Conservation (phyloP, 805 yeast genomes). For the Sungouiella blattae region DNA sequence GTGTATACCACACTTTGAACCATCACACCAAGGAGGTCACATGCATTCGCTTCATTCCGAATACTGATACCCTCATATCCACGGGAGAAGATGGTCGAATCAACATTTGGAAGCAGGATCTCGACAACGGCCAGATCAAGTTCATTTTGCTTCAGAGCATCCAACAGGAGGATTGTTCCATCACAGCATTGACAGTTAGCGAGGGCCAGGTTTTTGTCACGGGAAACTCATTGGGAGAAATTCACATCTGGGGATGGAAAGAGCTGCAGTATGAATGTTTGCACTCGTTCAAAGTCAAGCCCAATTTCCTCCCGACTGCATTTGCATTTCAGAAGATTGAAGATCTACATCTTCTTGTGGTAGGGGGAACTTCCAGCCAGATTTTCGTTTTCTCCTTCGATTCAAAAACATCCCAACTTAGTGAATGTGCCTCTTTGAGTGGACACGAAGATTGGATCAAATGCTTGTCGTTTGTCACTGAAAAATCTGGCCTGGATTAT, state of each 20-base stretch:
- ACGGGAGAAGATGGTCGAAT: constrained; percentile 66
- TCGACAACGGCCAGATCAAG: constrained; percentile 13
- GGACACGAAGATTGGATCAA: constrained; percentile 99
- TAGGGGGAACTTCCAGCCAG: constrained; percentile 67
- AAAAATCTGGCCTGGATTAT: constrained; percentile 46
- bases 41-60: constrained; percentile 53
- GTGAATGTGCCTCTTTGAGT: constrained; percentile 51
- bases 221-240: constrained; percentile 62
- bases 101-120: constrained; percentile 51
- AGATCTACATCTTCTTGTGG: constrained; percentile 46
- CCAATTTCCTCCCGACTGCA: constrained; percentile 48
- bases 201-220: constrained; percentile 43
- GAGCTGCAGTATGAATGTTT: constrained; percentile 20
- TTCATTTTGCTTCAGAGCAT: constrained; percentile 30
- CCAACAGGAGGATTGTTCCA: constrained; percentile 45
- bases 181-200: constrained; percentile 50
- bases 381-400: constrained; percentile 54
- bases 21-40: constrained; percentile 63
- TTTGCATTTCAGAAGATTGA: constrained; percentile 33
- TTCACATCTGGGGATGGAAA: constrained; percentile 48
- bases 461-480: constrained; percentile 57
- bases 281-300: constrained; percentile 31
- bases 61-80: constrained; percentile 47
- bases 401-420: constrained; percentile 4
- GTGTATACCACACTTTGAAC: constrained; percentile 55